phyloP scores from a whole-genome alignment of 345 rosid genomes.

The Rhizophora apiculata region DNA sequence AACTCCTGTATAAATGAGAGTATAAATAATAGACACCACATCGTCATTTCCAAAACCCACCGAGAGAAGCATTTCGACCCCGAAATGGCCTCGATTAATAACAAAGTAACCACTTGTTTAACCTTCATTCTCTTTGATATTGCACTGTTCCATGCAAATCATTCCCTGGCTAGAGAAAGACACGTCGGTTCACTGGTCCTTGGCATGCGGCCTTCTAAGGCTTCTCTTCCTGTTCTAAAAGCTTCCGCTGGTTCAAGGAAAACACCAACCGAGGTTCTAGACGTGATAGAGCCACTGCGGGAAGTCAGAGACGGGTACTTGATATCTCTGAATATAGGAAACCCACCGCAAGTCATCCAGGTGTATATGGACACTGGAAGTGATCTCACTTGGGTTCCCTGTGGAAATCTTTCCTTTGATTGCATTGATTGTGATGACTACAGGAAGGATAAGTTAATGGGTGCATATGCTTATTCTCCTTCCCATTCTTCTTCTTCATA shows the following conservation, averaged over 20 bases:
- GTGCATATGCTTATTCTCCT: conserved; percentile 47
- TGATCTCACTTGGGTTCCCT: conserved; percentile 92
- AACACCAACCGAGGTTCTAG: conserved; percentile 28
- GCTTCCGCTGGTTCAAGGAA: conserved; percentile 21
- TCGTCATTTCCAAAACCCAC: too few relatives aligned
- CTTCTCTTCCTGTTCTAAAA: conserved; percentile 37
- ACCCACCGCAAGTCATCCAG: conserved; percentile 74
- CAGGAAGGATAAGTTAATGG: conserved; percentile 33
- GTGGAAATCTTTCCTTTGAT: conserved; percentile 68
- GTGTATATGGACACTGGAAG: conserved; percentile 86
- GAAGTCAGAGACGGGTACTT: conserved; percentile 76
- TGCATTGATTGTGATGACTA: conserved; percentile 70
- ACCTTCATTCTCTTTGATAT: conserved; percentile 23
- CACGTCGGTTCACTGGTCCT: conserved; percentile 42
- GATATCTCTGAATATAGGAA: conserved; percentile 62
- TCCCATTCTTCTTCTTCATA: conserved; percentile 52
- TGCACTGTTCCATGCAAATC: conserved; percentile 15
- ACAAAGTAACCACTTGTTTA: conserved; percentile 3
- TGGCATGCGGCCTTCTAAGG: conserved; percentile 44
- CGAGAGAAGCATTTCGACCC: too few relatives aligned
- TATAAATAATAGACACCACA: too few relatives aligned
- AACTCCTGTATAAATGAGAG: too few relatives aligned
- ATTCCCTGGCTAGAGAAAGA: conserved; percentile 34
- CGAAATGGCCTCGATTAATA: too few relatives aligned
- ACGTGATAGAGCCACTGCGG: conserved; percentile 51